These are phyloP conservation scores for Golubevia sp. DNA, from an alignment of 1,284 basidiomycete genomes.

Conservation along the genomic window DNA sequence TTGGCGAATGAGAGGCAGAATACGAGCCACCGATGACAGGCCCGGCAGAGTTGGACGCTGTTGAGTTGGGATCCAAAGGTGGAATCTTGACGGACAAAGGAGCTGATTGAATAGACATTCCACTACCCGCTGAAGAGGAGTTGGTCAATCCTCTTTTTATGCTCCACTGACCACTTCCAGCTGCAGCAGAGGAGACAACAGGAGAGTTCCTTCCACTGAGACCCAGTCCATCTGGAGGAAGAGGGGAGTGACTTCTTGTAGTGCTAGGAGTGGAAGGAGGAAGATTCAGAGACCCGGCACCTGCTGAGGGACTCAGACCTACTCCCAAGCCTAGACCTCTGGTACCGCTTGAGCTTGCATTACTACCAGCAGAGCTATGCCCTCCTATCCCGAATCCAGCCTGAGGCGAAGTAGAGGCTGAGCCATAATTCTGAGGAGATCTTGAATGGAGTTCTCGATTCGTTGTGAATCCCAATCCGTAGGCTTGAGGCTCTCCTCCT, in stretches of 20 bases:
- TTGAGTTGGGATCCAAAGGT: slow-evolving; percentile 12
- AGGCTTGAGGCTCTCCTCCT: background rate
- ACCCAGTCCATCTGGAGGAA: background rate
- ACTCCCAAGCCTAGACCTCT: background rate
- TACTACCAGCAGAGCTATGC: background rate
- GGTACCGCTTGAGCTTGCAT: background rate
- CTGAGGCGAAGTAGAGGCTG: background rate
- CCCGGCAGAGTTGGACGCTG: slow-evolving; percentile 22
- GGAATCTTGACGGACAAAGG: slow-evolving; percentile 27
- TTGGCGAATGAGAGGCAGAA: slow-evolving; percentile 6
- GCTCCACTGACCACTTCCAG: background rate
- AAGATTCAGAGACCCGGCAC: background rate
- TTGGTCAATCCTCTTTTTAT: background rate
- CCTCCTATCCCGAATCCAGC: background rate
- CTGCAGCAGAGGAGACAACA: background rate
- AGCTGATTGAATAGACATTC: slow-evolving; percentile 1
- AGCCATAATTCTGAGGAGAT: background rate
- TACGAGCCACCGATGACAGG: slow-evolving; percentile 27
- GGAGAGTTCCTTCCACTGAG: background rate
- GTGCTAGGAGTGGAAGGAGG: slow-evolving; percentile 4
- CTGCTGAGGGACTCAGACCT: background rate
- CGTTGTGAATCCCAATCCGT: background rate
- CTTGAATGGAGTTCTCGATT: background rate
- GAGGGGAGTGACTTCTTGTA: slow-evolving; percentile 3
- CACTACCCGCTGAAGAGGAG: background rate